These are phyloP conservation scores for Jaminaea rosea DNA, from an alignment of 1,284 basidiomycete genomes.

Conservation along the genomic window DNA sequence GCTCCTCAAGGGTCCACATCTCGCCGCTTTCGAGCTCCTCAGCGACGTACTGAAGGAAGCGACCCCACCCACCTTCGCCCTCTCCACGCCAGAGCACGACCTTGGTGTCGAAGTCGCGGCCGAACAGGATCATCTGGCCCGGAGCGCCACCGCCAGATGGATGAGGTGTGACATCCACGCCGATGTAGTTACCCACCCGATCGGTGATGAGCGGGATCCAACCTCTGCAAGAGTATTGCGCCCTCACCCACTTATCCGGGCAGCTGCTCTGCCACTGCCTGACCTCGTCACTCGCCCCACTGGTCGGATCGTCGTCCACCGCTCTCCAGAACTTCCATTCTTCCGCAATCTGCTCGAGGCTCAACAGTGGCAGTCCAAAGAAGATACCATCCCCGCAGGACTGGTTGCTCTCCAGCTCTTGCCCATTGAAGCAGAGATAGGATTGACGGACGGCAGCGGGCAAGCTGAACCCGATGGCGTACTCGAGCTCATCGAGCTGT, in stretches of 20 bases:
- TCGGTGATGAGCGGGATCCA: conserved; percentile 94
- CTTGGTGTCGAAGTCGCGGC: conserved; percentile 94
- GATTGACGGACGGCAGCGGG: conserved; percentile 41
- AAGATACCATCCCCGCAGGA: conserved; percentile 44
- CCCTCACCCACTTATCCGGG: conserved; percentile 81
- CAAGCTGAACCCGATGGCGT: conserved; percentile 31
- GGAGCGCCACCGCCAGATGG: conserved; percentile 54
- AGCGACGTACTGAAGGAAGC: conserved; percentile 82
- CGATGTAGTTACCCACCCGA: conserved; percentile 90
- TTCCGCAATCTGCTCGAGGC: conserved; percentile 32
- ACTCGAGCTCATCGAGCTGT: conserved; percentile 35
- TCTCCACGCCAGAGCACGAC: conserved; percentile 68
- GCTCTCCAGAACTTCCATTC: conserved; percentile 45
- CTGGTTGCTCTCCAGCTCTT: conserved; percentile 39
- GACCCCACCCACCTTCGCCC: conserved; percentile 83
- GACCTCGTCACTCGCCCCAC: conserved; percentile 33
- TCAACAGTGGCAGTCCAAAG: conserved; percentile 40
- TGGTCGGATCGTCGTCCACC: conserved; percentile 40
- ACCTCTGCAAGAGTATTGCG: conserved; percentile 81
- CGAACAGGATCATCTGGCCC: conserved; percentile 95
- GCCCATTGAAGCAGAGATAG: conserved; percentile 38
- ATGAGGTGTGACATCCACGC: conserved; percentile 82
- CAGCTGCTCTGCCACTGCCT: conserved; percentile 66
- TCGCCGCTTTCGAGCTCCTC: conserved; percentile 87
- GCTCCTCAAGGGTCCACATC: conserved; percentile 32